A percentile compares a stretch with the other conserved stretches of the same genome.
Evolutionary conservation across 176 grass and related monocot species (phyloP).

Genomic region (Aechmea fasciata): DNA sequence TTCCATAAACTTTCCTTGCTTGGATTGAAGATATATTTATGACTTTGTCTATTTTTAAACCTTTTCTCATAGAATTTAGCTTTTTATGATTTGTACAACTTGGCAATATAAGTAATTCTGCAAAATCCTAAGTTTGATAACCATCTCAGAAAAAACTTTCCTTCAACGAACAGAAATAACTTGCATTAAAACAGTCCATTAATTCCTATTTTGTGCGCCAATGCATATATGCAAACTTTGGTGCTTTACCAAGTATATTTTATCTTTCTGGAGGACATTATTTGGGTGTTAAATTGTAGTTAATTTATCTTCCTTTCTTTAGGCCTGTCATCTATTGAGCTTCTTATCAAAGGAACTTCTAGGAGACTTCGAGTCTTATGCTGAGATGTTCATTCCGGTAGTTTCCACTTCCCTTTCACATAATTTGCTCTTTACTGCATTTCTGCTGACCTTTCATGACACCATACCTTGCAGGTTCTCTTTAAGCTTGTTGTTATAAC

Average conservation of each 20-base stretch:
- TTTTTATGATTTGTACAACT: too few relatives aligned
- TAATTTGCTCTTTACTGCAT: not conserved
- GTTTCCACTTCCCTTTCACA: not conserved
- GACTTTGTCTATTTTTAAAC: too few relatives aligned
- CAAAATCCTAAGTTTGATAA: too few relatives aligned
- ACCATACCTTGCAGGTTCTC: conserved; percentile 47
- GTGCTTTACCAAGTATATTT: not conserved
- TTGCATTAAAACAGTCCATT: not conserved
- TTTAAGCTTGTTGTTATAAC: conserved; percentile 89
- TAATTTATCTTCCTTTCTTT: conserved; percentile 5
- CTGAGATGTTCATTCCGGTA: conserved; percentile 84
- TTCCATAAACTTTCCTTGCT: too few relatives aligned
- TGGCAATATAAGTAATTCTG: too few relatives aligned
- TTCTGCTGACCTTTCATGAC: conserved; percentile 4
- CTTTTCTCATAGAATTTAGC: too few relatives aligned
- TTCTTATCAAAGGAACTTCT: conserved; percentile 70
- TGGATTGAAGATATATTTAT: too few relatives aligned
- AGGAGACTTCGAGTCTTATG: conserved; percentile 68
- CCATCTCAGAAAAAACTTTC: too few relatives aligned
- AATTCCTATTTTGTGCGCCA: not conserved
- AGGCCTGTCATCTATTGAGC: conserved; percentile 75
- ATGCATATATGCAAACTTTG: not conserved
- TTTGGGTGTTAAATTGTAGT: not conserved
- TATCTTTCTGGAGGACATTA: not conserved
- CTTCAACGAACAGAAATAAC: too few relatives aligned